Percentiles rank a stretch among this genome's conserved stretches.
phyloP scores from a whole-genome alignment of 139 green algal species.

The Picochlorum costavermella region DNA sequence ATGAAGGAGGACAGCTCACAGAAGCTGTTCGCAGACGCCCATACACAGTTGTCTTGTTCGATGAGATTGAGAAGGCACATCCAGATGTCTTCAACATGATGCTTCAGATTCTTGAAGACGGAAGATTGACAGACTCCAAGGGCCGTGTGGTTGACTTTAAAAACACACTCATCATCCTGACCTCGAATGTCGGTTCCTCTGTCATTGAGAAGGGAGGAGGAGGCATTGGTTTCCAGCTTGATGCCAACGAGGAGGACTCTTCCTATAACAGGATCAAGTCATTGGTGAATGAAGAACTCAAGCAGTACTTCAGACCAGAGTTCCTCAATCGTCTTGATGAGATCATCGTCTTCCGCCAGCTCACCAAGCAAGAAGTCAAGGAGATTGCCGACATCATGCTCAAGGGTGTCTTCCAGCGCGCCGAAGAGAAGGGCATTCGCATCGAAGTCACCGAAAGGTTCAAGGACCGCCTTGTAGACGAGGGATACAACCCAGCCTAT shows the following conservation, averaged over 20 bases:
- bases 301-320: constrained; percentile 97
- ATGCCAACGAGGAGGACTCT: constrained; percentile 36
- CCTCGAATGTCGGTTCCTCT: constrained; percentile 89
- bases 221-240: constrained; percentile 72
- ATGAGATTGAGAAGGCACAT: constrained; percentile 99
- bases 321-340: constrained; percentile 99
- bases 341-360: constrained; percentile 99
- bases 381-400: constrained; percentile 99
- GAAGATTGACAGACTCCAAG: constrained; percentile 83
- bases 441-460: constrained; percentile 80
- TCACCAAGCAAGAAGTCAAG: constrained; percentile 97
- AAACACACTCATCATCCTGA: constrained; percentile 99
- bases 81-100: constrained; percentile 99
- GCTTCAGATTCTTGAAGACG: constrained; percentile 94
- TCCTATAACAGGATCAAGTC: constrained; percentile 88
- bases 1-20: constrained; percentile 97
- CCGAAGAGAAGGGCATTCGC: constrained; percentile 93
- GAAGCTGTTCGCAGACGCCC: constrained; percentile 90
- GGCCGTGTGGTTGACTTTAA: constrained; percentile 98
- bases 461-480: constrained; percentile 85
- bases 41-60: constrained; percentile 99
- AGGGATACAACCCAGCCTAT: constrained; percentile 98
- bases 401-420: constrained; percentile 81
- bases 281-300: constrained; percentile 98
- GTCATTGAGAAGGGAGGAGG: constrained; percentile 94